Evolutionary conservation across 2,329 filamentous ascomycete genomes (phyloP).

Genomic region (Nigrospora osmanthi): DNA sequence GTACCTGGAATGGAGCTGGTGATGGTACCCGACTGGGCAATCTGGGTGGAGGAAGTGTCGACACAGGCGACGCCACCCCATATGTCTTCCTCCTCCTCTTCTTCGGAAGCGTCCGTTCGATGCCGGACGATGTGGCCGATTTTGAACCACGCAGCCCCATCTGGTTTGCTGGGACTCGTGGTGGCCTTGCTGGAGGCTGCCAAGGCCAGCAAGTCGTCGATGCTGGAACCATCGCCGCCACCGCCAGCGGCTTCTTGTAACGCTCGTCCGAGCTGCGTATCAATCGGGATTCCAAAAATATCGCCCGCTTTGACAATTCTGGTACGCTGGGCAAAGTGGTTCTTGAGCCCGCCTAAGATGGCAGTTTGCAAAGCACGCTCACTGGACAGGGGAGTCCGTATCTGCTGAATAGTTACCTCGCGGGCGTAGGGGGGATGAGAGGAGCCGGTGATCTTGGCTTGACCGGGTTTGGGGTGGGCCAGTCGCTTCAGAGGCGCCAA

Average conservation of each 20-base stretch:
- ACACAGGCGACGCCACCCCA: constrained; percentile 87
- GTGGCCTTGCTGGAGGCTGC: constrained; percentile 35
- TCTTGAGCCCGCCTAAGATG: constrained; percentile 78
- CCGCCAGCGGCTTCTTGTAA: constrained; percentile 62
- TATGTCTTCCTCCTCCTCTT: constrained; percentile 57
- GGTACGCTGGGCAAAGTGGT: constrained; percentile 76
- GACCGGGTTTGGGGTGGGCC: constrained; percentile 40
- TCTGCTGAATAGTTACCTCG: constrained; percentile 81
- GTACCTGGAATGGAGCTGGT: constrained; percentile 72
- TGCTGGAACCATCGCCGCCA: constrained; percentile 52
- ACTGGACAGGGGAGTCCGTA: constrained; percentile 81
- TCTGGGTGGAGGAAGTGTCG: constrained; percentile 77
- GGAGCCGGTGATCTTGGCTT: constrained; percentile 47
- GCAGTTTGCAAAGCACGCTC: constrained; percentile 80
- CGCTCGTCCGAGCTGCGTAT: constrained; percentile 74
- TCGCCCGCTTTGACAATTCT: constrained; percentile 82
- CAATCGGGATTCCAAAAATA: constrained; percentile 80
- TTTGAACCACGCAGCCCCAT: constrained; percentile 83
- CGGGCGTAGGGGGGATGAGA: constrained; percentile 51
- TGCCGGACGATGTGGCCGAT: constrained; percentile 64
- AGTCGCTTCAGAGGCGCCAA: constrained; percentile 61
- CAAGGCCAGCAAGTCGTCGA: constrained; percentile 62
- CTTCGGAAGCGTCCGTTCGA: constrained; percentile 40
- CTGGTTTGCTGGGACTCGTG: constrained; percentile 27
- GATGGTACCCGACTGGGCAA: constrained; percentile 86